Evolutionary conservation across 768 basidiomycete genomes (phyloP), one percentile per base, ranked within the genome.

Genomic region (Leucocoprinus sp.): DNA sequence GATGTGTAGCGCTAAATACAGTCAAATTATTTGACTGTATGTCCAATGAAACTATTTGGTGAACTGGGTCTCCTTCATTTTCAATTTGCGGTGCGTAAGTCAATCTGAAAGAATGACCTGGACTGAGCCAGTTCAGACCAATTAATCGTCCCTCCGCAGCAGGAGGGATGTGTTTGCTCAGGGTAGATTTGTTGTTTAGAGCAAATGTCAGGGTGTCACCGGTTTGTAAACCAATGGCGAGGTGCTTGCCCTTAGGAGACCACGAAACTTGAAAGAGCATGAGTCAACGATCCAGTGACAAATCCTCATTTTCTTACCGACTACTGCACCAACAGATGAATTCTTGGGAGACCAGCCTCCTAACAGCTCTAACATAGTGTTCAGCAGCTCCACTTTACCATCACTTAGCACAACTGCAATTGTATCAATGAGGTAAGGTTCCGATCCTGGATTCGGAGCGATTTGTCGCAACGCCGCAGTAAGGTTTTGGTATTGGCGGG

Each of bases 161-260:
- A 1, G 78, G 71, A 15, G 86, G 82, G 28, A 88, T 68, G 51
- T 78, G 74, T 40, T 71, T 77, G 55, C 84, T 77, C 5, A 70
- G 68, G 2, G 66, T 62, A 4, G 72, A 63, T 8, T 75, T 75
- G 45, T 77, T 76, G 8, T 66, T 66, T 18, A 81, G 70, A 29
- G 73, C 69, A 57, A 78, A 89, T 0, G 84, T 79, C 33, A 85
- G 58, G 29, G 90, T 80, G 43, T 83, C 81, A 2, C 87, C 86
- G 15, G 69, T 71, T 52, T 74, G 74, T 12, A 88, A 63, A 18
- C 82, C 88, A 37, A 91, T 74, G 1, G 84, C 85, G 33, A 91
- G 68, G 45, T 90, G 87, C 57, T 87, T 91, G 36, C 87, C 88
- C 59, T 87, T 88, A 1, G 87, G 84, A 2, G 87, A 90, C 87